These are phyloP conservation scores for Taiwanofungus camphoratus DNA, from an alignment of 1,284 basidiomycete genomes.

Conservation along the genomic window DNA sequence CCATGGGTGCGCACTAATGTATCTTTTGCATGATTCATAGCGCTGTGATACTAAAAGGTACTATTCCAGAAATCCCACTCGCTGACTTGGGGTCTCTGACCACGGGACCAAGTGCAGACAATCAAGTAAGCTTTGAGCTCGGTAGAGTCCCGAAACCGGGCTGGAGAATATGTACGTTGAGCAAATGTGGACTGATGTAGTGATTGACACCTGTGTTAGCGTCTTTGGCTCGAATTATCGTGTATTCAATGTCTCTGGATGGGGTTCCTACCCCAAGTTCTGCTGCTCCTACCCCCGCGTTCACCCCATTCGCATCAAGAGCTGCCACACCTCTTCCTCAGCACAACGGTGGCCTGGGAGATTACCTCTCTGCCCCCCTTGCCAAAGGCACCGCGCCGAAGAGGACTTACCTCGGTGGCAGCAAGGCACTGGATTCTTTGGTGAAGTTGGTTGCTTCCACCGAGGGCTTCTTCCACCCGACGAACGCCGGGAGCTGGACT, in stretches of 20 bases:
- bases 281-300: slow-evolving; percentile 51
- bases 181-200: neutral
- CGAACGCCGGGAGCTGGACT: slow-evolving; percentile 70
- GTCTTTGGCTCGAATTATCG: slow-evolving; percentile 82
- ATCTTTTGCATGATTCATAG: too few species aligned
- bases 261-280: slow-evolving; percentile 49
- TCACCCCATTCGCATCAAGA: slow-evolving; percentile 60
- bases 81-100: slow-evolving; percentile 68
- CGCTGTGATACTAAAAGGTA: too few species aligned
- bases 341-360: slow-evolving; percentile 38
- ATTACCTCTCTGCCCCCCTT: slow-evolving; percentile 59
- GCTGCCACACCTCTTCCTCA: slow-evolving; percentile 51
- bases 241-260: slow-evolving; percentile 87
- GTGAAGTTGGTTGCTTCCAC: slow-evolving; percentile 82
- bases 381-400: slow-evolving; percentile 34
- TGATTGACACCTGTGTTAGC: slow-evolving; percentile 34
- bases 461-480: slow-evolving; percentile 86
- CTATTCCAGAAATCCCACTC: slow-evolving; percentile 61
- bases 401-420: slow-evolving; percentile 73
- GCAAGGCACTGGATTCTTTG: slow-evolving; percentile 82
- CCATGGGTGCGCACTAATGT: slow-evolving; percentile 65
- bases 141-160: slow-evolving; percentile 57
- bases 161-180: slow-evolving; percentile 60
- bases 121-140: slow-evolving; percentile 61
- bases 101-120: slow-evolving; percentile 65